Base-by-base conservation (phyloP, 2,329 filamentous ascomycete species). In the Fusarium veterinarium region DNA sequence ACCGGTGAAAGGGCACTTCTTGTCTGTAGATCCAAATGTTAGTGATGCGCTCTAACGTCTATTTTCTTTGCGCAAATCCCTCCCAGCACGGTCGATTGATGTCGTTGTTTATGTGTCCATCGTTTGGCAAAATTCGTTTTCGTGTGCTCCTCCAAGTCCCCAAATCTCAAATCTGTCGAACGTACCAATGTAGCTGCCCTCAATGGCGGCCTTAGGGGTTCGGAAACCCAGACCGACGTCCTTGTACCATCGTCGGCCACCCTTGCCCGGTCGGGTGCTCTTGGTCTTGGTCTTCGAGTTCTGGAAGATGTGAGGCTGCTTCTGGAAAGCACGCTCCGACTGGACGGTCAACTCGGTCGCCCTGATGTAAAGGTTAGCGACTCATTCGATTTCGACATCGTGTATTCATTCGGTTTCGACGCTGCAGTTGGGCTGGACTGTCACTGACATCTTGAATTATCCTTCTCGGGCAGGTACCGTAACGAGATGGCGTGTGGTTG, bases 1-100 rank as follows among this genome's bases (percentile, higher is more conserved):
- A 86, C 97, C 97, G 81, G 95, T 97, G 93, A 99, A 99, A 80
- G 96, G 96, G 93, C 96, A 99, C 91, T 99, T 99, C 94, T 99
- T 99, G 93, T 99, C 96, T 97, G 83, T 82, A 72, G 17, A 52
- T 57, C 62, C 76, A 70, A 30, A 65, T 52, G 78, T 81, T 65
- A 80, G 78, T 61, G 51, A 72, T 53, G 48, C 69, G 51, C 62
- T 64, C 60, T 57, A 58, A 59, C 33, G 28, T 13, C 19, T 31
- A 8, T 62, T 16, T 28, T 48, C 17, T 13, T 23, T 37, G 37
- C 40, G 35, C 23, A 20, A 42, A 37, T 30, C 40, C 41, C 45
- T 42, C 19, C 23, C 14, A 48, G 41, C 11, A 45, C 19, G 20
- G 19, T 28, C 8, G 10, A 9, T 45, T 41, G 57, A 14, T n/a